A percentile compares a stretch with the other conserved stretches of the same genome.
Conservation (phyloP, 176 grass and related monocot genomes). For the Aegilops longissima region DNA sequence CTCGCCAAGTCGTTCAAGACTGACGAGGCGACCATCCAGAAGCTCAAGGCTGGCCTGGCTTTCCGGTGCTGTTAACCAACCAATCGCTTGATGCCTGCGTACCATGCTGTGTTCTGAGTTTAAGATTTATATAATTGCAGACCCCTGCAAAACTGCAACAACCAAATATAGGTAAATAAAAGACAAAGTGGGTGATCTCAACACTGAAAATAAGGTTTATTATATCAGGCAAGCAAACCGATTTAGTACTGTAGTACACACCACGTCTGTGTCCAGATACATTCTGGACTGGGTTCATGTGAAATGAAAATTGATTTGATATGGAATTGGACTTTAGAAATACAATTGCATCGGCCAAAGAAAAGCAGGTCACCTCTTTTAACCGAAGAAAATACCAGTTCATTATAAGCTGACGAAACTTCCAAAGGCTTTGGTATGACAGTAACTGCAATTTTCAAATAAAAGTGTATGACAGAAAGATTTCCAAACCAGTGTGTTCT, state of each 20-base stretch:
- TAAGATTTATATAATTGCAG: not conserved
- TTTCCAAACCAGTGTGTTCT: not conserved
- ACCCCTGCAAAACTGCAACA: not conserved
- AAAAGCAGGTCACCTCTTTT: not conserved
- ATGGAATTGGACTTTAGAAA: no score
- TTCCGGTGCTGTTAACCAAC: not conserved
- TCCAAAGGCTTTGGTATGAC: not conserved
- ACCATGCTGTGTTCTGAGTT: no score
- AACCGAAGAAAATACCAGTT: not conserved
- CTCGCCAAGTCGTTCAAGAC: slow-evolving; percentile 10
- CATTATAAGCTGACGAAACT: not conserved
- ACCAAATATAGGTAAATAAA: not conserved
- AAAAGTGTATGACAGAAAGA: not conserved
- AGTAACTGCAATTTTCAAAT: not conserved
- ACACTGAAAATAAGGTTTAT: not conserved
- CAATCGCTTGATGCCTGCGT: no score
- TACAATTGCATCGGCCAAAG: no score
- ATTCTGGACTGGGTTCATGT: no score
- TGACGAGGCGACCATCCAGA: not conserved
- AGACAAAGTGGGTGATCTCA: not conserved
- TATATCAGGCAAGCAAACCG: not conserved
- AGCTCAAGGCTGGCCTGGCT: not conserved
- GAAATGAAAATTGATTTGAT: no score
- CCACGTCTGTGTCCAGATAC: not conserved
- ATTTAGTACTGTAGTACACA: not conserved